Evolutionary conservation across 306 rosid genomes (phyloP).

Genomic region (Cucurbita moschata): DNA sequence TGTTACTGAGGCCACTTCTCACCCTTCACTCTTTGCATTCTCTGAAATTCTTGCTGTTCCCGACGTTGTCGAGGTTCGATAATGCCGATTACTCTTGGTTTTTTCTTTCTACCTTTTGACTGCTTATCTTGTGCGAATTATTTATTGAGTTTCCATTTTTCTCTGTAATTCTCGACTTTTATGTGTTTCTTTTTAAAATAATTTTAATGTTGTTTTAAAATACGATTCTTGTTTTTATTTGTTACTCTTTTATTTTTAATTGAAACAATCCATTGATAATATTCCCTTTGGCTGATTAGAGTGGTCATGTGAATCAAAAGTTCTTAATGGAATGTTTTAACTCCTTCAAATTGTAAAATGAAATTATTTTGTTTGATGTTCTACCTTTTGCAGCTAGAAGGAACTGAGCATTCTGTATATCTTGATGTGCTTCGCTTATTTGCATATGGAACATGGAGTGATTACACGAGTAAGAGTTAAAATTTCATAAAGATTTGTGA

Average conservation of each 20-base stretch:
- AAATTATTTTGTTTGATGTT: slow-evolving; percentile 5
- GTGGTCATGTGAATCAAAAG: neutral
- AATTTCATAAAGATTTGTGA: neutral
- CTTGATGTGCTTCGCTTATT: slow-evolving; percentile 68
- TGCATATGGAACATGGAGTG: slow-evolving; percentile 91
- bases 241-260: neutral
- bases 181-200: too few species aligned
- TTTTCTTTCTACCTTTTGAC: neutral
- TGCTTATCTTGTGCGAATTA: neutral
- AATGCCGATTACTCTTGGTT: neutral
- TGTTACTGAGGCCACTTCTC: slow-evolving; percentile 60
- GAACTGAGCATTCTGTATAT: slow-evolving; percentile 40
- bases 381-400: slow-evolving; percentile 50
- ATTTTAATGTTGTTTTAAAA: too few species aligned
- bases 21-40: slow-evolving; percentile 81
- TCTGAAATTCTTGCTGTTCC: slow-evolving; percentile 79
- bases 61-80: slow-evolving; percentile 44
- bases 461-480: slow-evolving; percentile 59
- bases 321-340: neutral
- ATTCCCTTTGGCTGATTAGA: neutral
- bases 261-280: neutral
- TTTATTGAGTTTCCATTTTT: neutral
- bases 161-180: neutral
- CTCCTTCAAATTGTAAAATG: neutral
- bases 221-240: too few species aligned